Evolutionary conservation across 495 filamentous ascomycete genomes (phyloP).

Genomic region (Cercophora newfieldiana): DNA sequence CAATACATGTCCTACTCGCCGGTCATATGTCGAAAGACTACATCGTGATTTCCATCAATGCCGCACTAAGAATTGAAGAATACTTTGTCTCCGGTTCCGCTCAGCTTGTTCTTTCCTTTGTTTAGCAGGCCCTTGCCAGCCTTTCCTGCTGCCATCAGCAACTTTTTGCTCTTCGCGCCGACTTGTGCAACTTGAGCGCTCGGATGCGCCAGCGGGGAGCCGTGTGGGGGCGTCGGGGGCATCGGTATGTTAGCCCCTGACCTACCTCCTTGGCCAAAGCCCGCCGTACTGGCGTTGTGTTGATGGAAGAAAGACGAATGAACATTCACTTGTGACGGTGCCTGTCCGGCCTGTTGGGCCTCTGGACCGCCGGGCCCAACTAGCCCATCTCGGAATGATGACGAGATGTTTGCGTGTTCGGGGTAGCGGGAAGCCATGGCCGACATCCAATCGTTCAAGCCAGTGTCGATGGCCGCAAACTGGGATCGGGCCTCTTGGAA

Average conservation of each 20-base stretch:
- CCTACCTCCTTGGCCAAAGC: slow-evolving; percentile 22
- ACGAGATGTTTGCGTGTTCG: slow-evolving; percentile 37
- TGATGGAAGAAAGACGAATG: slow-evolving; percentile 55
- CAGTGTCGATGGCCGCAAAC: slow-evolving; percentile 70
- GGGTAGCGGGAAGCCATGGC: slow-evolving; percentile 40
- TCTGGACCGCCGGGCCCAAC: slow-evolving; percentile 28
- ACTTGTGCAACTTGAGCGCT: slow-evolving; percentile 59
- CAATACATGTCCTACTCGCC: neutral
- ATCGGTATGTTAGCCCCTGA: slow-evolving; percentile 30
- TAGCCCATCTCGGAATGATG: slow-evolving; percentile 23
- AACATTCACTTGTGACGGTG: slow-evolving; percentile 14
- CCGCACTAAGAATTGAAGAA: slow-evolving; percentile 50
- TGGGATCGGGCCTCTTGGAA: slow-evolving; percentile 69
- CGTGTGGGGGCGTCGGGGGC: slow-evolving; percentile 25
- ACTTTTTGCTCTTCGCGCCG: slow-evolving; percentile 77
- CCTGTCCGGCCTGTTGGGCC: slow-evolving; percentile 23
- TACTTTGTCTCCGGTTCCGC: slow-evolving; percentile 76
- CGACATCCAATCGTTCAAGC: slow-evolving; percentile 71
- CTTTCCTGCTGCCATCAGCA: slow-evolving; percentile 78
- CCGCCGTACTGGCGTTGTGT: slow-evolving; percentile 34
- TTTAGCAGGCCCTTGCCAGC: slow-evolving; percentile 84
- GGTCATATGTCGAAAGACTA: neutral
- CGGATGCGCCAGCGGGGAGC: slow-evolving; percentile 38
- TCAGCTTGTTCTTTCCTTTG: slow-evolving; percentile 81
- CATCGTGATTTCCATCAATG: neutral